These are phyloP conservation scores for button mushroom (Agaricus bisporus) DNA, from an alignment of 768 basidiomycete genomes.

Conservation along the genomic window DNA sequence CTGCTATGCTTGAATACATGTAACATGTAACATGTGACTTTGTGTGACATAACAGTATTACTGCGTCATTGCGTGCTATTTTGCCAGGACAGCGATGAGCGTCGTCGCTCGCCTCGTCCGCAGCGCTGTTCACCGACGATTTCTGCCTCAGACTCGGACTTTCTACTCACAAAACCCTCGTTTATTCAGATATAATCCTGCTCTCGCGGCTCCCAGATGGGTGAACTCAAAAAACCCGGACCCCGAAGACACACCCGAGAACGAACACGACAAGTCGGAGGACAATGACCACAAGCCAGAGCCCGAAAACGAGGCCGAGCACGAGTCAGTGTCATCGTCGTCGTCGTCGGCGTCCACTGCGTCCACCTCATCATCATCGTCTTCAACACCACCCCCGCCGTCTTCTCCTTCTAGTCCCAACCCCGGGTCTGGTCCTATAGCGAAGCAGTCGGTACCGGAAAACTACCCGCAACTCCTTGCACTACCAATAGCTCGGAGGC, in stretches of 20 bases:
- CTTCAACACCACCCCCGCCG: slow-evolving; percentile 12
- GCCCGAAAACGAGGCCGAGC: slow-evolving; percentile 1
- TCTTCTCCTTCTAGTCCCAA: slow-evolving; percentile 26
- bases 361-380: slow-evolving; percentile 14
- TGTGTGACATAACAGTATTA: no score
- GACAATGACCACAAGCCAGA: slow-evolving; percentile 2
- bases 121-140: neutral
- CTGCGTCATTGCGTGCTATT: no score
- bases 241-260: neutral
- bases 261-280: neutral
- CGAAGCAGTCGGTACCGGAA: slow-evolving; percentile 86
- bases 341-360: slow-evolving; percentile 12
- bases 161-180: neutral
- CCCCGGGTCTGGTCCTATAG: slow-evolving; percentile 43
- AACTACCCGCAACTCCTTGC: slow-evolving; percentile 91
- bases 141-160: neutral
- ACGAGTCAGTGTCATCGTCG: slow-evolving; percentile 9
- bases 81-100: slow-evolving; percentile 4
- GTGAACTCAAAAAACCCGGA: slow-evolving; percentile 4
- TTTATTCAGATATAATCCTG: neutral
- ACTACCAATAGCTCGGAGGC: slow-evolving; percentile 89
- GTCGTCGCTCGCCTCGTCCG: slow-evolving; percentile 7
- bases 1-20: neutral
- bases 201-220: slow-evolving; percentile 1
- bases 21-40: no score